These are phyloP conservation scores for Neofusicoccum laricinum DNA, from an alignment of 2,329 filamentous ascomycete genomes.

Conservation along the genomic window DNA sequence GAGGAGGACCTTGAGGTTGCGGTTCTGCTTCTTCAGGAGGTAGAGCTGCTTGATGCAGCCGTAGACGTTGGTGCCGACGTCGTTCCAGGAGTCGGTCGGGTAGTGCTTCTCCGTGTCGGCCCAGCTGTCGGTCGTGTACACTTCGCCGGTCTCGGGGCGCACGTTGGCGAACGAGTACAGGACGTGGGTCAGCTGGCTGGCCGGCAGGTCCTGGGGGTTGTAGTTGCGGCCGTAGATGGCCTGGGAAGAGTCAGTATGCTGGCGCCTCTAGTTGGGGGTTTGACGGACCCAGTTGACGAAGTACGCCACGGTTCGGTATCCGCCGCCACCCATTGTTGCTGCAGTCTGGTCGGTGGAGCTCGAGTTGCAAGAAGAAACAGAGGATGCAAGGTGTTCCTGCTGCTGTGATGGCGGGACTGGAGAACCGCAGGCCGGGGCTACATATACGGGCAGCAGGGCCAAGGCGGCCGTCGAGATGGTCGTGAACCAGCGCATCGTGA, in stretches of 20 bases:
- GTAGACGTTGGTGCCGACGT: constrained; percentile 68
- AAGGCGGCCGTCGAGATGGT: background rate
- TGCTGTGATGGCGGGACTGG: background rate
- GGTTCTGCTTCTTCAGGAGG: constrained; percentile 71
- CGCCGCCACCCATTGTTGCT: constrained; percentile 28
- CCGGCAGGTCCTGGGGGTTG: constrained; percentile 78
- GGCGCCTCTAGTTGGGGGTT: background rate
- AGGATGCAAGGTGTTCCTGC: background rate
- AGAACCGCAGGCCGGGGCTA: background rate
- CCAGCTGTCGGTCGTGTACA: constrained; percentile 60
- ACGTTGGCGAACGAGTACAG: constrained; percentile 92
- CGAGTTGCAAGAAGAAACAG: background rate
- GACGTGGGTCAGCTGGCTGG: constrained; percentile 79
- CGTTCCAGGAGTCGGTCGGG: constrained; percentile 62
- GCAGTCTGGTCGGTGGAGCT: background rate
- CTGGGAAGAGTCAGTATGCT: constrained; percentile 34
- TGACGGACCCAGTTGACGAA: constrained; percentile 63
- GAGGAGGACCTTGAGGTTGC: constrained; percentile 74
- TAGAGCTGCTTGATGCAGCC: constrained; percentile 76
- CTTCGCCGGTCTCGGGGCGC: constrained; percentile 73
- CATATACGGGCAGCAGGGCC: background rate
- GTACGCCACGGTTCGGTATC: constrained; percentile 68
- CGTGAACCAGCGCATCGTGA: constrained; percentile 2
- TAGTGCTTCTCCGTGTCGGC: constrained; percentile 70
- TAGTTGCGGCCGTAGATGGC: constrained; percentile 85